Evolutionary conservation across 495 filamentous ascomycete genomes (phyloP).

Genomic region (Neurospora tetraspora): DNA sequence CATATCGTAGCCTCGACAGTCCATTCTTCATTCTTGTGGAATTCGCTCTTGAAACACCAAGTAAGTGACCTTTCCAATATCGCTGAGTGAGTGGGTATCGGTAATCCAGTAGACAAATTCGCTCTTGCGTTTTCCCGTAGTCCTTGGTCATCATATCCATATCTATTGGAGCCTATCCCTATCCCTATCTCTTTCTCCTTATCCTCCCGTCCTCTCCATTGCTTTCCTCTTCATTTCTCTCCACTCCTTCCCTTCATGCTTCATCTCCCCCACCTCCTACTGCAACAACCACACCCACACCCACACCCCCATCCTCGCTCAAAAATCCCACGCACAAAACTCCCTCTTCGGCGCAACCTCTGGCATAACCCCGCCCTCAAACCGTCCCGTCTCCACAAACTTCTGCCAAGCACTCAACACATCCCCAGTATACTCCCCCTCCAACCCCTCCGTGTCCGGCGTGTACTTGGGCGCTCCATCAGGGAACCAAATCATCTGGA

Average conservation of each 20-base stretch:
- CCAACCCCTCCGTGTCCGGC: constrained; percentile 40
- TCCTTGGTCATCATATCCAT: neutral
- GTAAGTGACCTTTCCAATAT: neutral
- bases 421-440: constrained; percentile 29
- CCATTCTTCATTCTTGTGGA: neutral
- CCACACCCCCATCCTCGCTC: constrained; percentile 5
- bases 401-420: constrained; percentile 48
- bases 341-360: constrained; percentile 63
- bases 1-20: neutral
- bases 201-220: neutral
- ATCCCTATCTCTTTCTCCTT: neutral
- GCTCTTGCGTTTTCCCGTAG: neutral
- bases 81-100: neutral
- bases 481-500: constrained; percentile 56
- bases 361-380: constrained; percentile 55
- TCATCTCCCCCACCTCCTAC: neutral
- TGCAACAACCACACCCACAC: neutral
- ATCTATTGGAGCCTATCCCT: neutral
- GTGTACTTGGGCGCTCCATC: constrained; percentile 54
- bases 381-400: constrained; percentile 50
- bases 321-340: constrained; percentile 65
- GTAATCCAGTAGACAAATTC: neutral
- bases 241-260: neutral
- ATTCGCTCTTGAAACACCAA: neutral
- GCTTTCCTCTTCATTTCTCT: no score